Conservation (phyloP, 116 monocot species). For the Zostera marina region DNA sequence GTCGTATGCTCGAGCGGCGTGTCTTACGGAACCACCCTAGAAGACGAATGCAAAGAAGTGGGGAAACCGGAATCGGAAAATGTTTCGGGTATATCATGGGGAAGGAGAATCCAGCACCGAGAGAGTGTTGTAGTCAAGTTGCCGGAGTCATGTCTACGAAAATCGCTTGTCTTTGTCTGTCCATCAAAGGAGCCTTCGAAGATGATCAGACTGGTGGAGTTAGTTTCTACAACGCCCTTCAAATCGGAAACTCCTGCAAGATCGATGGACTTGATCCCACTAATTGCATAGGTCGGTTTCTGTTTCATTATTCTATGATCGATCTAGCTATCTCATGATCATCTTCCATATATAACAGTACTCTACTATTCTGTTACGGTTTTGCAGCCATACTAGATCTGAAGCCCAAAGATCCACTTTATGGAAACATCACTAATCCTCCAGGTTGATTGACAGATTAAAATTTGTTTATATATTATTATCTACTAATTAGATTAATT, state of each 20-base stretch:
- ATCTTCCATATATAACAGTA: not conserved
- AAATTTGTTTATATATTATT: no score
- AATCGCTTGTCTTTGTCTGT: not conserved
- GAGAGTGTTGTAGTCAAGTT: not conserved
- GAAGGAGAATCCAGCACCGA: not conserved
- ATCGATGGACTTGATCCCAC: not conserved
- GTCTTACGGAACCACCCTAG: not conserved
- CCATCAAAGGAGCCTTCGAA: not conserved
- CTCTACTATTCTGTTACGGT: not conserved
- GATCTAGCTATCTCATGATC: no score
- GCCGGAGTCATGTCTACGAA: not conserved
- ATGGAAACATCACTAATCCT: slow-evolving; percentile 3
- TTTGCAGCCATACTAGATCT: not conserved
- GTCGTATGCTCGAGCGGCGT: no score
- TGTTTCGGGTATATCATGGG: slow-evolving; percentile 2
- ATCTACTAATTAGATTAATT: no score
- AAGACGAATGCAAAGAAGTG: not conserved
- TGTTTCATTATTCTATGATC: not conserved
- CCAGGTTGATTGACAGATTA: no score
- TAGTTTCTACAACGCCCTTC: not conserved
- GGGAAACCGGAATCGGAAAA: not conserved
- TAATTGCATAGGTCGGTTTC: not conserved
- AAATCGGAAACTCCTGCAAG: not conserved
- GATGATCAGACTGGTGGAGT: not conserved
- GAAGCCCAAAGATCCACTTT: not conserved